Base-by-base conservation (phyloP, 73 alveolate genomes). In the Diophrys appendiculata region DNA sequence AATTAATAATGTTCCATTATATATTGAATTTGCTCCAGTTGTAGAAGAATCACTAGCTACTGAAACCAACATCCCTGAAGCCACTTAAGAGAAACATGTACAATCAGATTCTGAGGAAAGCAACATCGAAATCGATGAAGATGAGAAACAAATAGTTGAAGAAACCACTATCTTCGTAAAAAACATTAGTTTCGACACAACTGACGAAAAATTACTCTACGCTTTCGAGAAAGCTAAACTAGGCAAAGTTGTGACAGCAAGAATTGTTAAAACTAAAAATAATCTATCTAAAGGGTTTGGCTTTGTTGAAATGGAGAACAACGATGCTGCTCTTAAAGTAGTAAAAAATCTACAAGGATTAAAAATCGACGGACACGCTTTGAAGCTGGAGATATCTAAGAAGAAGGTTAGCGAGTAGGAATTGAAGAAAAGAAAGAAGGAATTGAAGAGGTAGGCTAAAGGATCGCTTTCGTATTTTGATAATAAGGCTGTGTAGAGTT, bases 201-300 rank as follows among this genome's bases (percentile, higher is more conserved):
- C 80, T 53, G 98, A 94, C 77, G 86, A 89, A 69, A 87, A 71
- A 53, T 91, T 97, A 32, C 86, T 92, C 74, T 71, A 87, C 32
- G 89, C 90, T 65, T 89, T 96, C 76, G 67, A 76, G 92, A 87
- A 86, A 77, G 91, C 81, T 73, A 89, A 86, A 90, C 88, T 83
- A 67, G 95, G 92, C 33, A 84, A 67, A 56, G 80, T 95, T 11
- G 81, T 90, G 69, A 88, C 95, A 64, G 97, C 83, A 0, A 95
- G 89, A 81, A 95, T 97, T 0, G 97, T 93, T 1, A 88, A 80
- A 52, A 90, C 86, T 72, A 93, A 94, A 65, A 88, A 81, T 11
- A 88, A 85, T 22, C 90, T 80, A 33, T 95, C 99, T 29, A 86
- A 95, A 60, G 99, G 99, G 11, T 97, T 85, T 83, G 99, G 99